phyloP scores from a whole-genome alignment of 371 early-diverging fungal species.

The Nematocida ironsii region DNA sequence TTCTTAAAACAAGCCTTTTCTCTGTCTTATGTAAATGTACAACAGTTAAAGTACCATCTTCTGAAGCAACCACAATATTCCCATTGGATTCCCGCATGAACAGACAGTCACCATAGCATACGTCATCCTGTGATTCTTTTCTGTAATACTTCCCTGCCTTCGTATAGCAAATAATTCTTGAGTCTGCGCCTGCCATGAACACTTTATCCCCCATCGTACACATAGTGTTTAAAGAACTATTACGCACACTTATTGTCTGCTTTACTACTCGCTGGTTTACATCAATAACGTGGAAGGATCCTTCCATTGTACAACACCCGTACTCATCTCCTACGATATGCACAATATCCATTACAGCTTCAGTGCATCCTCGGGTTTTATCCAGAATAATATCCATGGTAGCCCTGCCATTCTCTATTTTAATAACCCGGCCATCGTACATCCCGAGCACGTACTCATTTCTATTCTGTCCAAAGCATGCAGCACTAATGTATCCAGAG shows the following conservation, averaged over 20 bases:
- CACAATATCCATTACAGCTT: constrained; percentile 1
- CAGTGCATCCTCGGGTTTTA: background rate
- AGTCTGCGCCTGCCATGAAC: constrained; percentile 33
- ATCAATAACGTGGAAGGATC: constrained; percentile 35
- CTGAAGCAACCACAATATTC: background rate
- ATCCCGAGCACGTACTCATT: constrained; percentile 4
- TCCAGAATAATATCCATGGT: background rate
- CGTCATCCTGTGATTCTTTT: constrained; percentile 42
- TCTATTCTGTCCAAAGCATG: constrained; percentile 17
- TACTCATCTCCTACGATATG: constrained; percentile 35
- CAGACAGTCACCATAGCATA: background rate
- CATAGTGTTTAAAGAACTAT: constrained; percentile 21
- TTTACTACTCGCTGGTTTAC: background rate
- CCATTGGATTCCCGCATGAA: constrained; percentile 13
- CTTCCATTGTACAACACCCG: constrained; percentile 18
- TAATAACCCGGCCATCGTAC: background rate
- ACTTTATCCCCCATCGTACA: constrained; percentile 8
- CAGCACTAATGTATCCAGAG: constrained; percentile 5
- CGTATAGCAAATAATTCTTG: constrained; percentile 14
- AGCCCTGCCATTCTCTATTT: constrained; percentile 8
- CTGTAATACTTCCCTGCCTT: constrained; percentile 2
- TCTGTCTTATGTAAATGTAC: background rate
- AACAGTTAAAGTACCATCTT: background rate
- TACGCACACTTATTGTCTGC: constrained; percentile 25
- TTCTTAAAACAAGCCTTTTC: background rate